Percentiles rank a stretch among this genome's conserved stretches.
phyloP scores from a whole-genome alignment of 805 yeast genomes.

The Nakazawaea sp. region DNA sequence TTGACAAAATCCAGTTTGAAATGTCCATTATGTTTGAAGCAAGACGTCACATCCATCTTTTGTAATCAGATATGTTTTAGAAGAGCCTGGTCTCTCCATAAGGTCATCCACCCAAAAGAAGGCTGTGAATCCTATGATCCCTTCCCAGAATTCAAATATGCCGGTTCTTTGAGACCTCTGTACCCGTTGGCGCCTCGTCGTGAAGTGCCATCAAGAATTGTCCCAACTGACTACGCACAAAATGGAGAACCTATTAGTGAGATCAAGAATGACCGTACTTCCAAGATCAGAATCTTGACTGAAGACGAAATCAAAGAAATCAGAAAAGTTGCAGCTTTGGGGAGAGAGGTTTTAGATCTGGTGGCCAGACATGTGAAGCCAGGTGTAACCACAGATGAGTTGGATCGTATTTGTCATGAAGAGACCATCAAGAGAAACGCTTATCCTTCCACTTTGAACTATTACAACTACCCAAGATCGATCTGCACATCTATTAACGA shows the following conservation, averaged over 20 bases:
- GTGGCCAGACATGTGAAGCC: slow-evolving; percentile 82
- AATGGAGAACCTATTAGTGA: slow-evolving; percentile 79
- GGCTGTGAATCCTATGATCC: slow-evolving; percentile 71
- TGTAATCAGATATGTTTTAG: slow-evolving; percentile 84
- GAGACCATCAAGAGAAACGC: slow-evolving; percentile 86
- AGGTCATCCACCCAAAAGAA: slow-evolving; percentile 61
- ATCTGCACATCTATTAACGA: slow-evolving; percentile 93
- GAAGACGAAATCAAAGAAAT: slow-evolving; percentile 70
- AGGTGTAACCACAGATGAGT: slow-evolving; percentile 89
- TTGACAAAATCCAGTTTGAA: slow-evolving; percentile 67
- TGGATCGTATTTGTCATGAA: slow-evolving; percentile 79
- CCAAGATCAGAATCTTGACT: slow-evolving; percentile 54
- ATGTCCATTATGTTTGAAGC: slow-evolving; percentile 88
- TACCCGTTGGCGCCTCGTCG: slow-evolving; percentile 80
- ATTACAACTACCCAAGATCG: slow-evolving; percentile 88
- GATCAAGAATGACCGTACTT: slow-evolving; percentile 60
- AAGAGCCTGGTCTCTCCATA: slow-evolving; percentile 65
- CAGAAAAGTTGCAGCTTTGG: slow-evolving; percentile 66
- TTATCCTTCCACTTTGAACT: slow-evolving; percentile 93
- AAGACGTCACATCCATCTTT: slow-evolving; percentile 54
- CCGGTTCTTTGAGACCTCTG: slow-evolving; percentile 68
- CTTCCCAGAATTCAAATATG: slow-evolving; percentile 68
- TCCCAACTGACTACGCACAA: slow-evolving; percentile 75
- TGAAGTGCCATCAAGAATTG: slow-evolving; percentile 63
- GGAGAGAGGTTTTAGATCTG: slow-evolving; percentile 83